Percentiles rank a stretch among this genome's conserved stretches.
Evolutionary conservation across 495 filamentous ascomycete genomes (phyloP).

Genomic region (Neurospora cerealis): DNA sequence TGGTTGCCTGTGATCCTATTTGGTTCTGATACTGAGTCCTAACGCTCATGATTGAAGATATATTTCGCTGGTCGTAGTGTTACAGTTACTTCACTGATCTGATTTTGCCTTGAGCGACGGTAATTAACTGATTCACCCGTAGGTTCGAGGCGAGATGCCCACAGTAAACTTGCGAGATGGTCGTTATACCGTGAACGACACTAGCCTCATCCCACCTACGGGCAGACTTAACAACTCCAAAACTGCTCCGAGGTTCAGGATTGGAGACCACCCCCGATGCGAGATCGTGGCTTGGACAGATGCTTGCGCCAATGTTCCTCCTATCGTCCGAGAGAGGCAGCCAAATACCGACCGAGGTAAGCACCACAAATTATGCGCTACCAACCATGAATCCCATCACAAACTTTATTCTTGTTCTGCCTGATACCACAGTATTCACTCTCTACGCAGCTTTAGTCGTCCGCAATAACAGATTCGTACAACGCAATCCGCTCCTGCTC

Average conservation of each 20-base stretch:
- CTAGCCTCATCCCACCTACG: not conserved
- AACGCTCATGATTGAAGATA: not conserved
- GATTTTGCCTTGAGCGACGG: not conserved
- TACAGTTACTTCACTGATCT: not conserved
- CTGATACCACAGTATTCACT: not conserved
- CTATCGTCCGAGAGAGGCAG: not conserved
- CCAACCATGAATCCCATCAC: not conserved
- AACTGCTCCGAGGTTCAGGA: not conserved
- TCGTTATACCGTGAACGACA: not conserved
- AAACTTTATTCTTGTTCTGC: not conserved
- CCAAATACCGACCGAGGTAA: not conserved
- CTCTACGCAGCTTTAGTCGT: not conserved
- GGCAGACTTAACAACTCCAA: not conserved
- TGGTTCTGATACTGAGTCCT: not conserved
- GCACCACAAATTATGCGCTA: not conserved
- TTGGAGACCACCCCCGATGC: not conserved
- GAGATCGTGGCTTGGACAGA: not conserved
- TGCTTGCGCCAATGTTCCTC: not conserved
- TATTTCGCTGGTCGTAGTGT: not conserved
- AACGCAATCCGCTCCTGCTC: constrained; percentile 1
- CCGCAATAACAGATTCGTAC: not conserved
- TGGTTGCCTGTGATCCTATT: not conserved
- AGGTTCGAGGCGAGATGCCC: not conserved
- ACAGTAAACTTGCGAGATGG: not conserved
- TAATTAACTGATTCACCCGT: not conserved